Percentiles rank a stretch among this genome's conserved stretches.
Evolutionary conservation across 257 asterid species (phyloP).

Genomic region (Forsythia viridissima): DNA sequence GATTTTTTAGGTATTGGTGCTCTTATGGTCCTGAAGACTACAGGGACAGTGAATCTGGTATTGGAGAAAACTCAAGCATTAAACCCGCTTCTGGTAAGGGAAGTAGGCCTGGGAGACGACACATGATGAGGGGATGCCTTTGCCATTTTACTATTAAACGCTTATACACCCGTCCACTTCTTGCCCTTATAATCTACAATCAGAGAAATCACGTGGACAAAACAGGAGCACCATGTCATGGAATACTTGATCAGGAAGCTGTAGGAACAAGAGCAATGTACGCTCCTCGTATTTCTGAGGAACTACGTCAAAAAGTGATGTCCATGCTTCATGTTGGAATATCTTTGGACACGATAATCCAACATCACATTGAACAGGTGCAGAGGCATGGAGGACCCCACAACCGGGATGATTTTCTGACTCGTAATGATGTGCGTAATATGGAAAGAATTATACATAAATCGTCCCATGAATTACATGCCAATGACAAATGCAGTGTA

Average conservation of each 20-base stretch:
- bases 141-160: conserved; percentile 63
- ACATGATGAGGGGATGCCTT: conserved; percentile 64
- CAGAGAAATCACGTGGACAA: conserved; percentile 54
- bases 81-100: conserved; percentile 61
- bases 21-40: conserved; percentile 65
- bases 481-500: conserved; percentile 43
- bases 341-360: conserved; percentile 43
- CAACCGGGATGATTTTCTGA: conserved; percentile 51
- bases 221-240: conserved; percentile 56
- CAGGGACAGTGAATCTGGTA: conserved; percentile 42
- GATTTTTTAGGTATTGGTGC: conserved; percentile 50
- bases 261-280: conserved; percentile 65
- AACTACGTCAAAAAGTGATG: conserved; percentile 53
- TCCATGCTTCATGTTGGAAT: conserved; percentile 55
- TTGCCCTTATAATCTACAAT: conserved; percentile 59
- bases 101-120: conserved; percentile 62
- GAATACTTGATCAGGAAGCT: conserved; percentile 52
- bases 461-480: conserved; percentile 42
- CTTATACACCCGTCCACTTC: conserved; percentile 51
- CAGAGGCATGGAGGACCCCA: conserved; percentile 60
- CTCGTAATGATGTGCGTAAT: conserved; percentile 56
- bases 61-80: conserved; percentile 37
- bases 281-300: conserved; percentile 62
- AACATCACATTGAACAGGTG: conserved; percentile 60
- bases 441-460: conserved; percentile 50